A percentile compares a stretch with the other conserved stretches of the same genome.
Evolutionary conservation across 768 basidiomycete genomes (phyloP).

Genomic region (Tylopilus felleus): DNA sequence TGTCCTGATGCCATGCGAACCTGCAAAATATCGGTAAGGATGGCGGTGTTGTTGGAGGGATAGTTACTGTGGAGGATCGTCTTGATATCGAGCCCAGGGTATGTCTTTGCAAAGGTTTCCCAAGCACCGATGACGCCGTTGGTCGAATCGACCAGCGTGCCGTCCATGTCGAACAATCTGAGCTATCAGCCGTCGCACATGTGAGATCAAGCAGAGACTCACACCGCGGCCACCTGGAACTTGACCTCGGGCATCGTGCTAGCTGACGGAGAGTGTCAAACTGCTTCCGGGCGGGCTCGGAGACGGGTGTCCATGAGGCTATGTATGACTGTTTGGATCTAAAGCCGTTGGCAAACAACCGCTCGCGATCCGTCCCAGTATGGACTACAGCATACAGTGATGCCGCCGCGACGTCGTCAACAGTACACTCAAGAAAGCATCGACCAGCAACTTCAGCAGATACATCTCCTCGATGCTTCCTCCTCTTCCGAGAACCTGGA

Average conservation of each 20-base stretch:
- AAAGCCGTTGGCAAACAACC: conserved; percentile 40
- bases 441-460: conserved; percentile 88
- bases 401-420: conserved; percentile 73
- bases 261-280: background rate
- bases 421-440: conserved; percentile 80
- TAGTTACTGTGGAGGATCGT: conserved; percentile 60
- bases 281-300: background rate
- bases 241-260: conserved; percentile 32
- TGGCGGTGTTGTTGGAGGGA: background rate
- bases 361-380: conserved; percentile 10
- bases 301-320: background rate
- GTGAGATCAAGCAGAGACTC: conserved; percentile 12
- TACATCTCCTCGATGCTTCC: conserved; percentile 82
- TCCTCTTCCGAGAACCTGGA: conserved; percentile 93
- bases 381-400: conserved; percentile 29
- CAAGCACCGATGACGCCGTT: conserved; percentile 81
- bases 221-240: conserved; percentile 41
- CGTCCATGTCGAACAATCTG: conserved; percentile 85
- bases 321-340: conserved; percentile 32
- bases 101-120: conserved; percentile 69
- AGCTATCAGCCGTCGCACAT: background rate
- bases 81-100: conserved; percentile 60
- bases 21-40: conserved; percentile 32
- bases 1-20: conserved; percentile 80
- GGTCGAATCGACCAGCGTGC: conserved; percentile 79